phyloP scores from a whole-genome alignment of 352 stramenopile genomes.

The Phytophthora pinifolia region DNA sequence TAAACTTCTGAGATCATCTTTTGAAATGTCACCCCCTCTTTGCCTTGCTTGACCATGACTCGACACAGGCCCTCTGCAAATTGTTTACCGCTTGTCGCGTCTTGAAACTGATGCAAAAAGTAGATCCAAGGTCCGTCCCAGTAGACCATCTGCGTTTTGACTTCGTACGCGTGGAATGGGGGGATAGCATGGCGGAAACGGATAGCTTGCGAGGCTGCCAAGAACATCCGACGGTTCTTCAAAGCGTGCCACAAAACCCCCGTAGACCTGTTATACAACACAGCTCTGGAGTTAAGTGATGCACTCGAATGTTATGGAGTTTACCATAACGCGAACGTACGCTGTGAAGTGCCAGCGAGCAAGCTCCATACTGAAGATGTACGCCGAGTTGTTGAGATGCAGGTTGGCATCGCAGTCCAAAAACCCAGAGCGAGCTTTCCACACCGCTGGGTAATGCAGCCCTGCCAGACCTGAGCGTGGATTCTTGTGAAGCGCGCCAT shows the following conservation, averaged over 20 bases:
- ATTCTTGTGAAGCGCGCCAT: constrained; percentile 54
- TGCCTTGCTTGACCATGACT: constrained; percentile 31
- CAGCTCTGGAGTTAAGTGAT: background rate
- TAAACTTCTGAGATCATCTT: constrained; percentile 37
- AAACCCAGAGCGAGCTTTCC: constrained; percentile 64
- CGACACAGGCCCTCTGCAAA: constrained; percentile 56
- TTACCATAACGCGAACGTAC: constrained; percentile 33
- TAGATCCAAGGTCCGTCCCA: constrained; percentile 61
- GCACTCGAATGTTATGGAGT: background rate
- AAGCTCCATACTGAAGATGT: constrained; percentile 85
- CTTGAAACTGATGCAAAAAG: constrained; percentile 65
- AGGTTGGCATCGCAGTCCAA: constrained; percentile 86
- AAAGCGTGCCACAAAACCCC: constrained; percentile 58
- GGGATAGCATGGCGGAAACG: constrained; percentile 54
- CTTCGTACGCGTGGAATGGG: constrained; percentile 55
- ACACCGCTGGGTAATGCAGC: constrained; percentile 73
- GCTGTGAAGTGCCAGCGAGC: constrained; percentile 83
- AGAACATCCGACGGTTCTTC: constrained; percentile 61
- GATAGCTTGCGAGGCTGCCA: constrained; percentile 61
- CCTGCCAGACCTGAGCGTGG: constrained; percentile 46
- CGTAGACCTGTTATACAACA: constrained; percentile 18
- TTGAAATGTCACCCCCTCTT: constrained; percentile 20
- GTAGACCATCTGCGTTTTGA: constrained; percentile 49
- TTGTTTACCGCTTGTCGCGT: constrained; percentile 42
- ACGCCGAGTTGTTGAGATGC: constrained; percentile 87